These are phyloP conservation scores for Geotrichum aggregatum DNA, from an alignment of 1,139 yeast species.

Conservation along the genomic window DNA sequence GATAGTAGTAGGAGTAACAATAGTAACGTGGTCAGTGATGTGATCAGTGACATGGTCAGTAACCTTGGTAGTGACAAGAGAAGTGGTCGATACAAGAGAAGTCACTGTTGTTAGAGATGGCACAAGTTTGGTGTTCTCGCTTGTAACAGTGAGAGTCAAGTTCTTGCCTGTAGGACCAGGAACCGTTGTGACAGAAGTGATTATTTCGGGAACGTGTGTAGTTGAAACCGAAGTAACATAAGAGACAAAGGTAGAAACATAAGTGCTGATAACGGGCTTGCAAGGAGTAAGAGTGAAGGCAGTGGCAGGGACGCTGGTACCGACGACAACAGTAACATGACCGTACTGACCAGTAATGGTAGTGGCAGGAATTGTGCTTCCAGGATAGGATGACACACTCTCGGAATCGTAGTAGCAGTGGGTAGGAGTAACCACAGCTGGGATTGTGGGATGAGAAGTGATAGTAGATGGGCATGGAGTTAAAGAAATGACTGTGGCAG, in stretches of 20 bases:
- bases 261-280: slow-evolving; percentile 5
- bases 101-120: slow-evolving; percentile 11
- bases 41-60: slow-evolving; percentile 5
- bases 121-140: slow-evolving; percentile 6
- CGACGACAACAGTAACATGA: slow-evolving; percentile 15
- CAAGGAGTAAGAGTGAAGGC: slow-evolving; percentile 15
- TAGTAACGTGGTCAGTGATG: no score
- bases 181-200: slow-evolving; percentile 11
- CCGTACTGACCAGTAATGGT: slow-evolving; percentile 13
- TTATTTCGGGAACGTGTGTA: slow-evolving; percentile 12
- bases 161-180: slow-evolving; percentile 11
- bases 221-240: slow-evolving; percentile 4
- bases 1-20: slow-evolving; percentile 1
- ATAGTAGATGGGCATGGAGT: slow-evolving; percentile 17
- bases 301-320: slow-evolving; percentile 10
- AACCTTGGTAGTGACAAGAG: not conserved
- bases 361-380: slow-evolving; percentile 13
- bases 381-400: slow-evolving; percentile 6
- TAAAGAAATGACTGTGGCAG: slow-evolving; percentile 13
- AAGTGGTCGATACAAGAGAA: not conserved
- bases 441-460: slow-evolving; percentile 11
- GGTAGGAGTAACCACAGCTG: slow-evolving; percentile 14
- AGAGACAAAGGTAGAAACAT: slow-evolving; percentile 6
- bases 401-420: slow-evolving; percentile 11
- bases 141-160: slow-evolving; percentile 9